These are phyloP conservation scores for Penicillium robsamsonii DNA, from an alignment of 495 filamentous ascomycete species.

Conservation along the genomic window DNA sequence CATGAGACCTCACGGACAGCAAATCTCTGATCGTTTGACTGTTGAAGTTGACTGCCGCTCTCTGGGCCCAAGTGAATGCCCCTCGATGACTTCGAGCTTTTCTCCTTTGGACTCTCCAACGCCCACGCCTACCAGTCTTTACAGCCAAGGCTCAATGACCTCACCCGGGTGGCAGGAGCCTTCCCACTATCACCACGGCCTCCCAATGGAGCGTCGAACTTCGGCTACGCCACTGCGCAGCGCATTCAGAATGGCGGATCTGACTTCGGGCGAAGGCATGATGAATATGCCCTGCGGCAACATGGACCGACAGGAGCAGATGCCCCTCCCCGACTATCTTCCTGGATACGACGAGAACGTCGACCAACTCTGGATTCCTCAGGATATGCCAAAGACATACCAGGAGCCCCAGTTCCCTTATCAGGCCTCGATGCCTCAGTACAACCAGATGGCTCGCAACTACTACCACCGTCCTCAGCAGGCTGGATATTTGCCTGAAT, in stretches of 20 bases:
- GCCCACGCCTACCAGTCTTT: constrained; percentile 45
- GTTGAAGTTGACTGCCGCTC: constrained; percentile 46
- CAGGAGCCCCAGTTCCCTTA: constrained; percentile 37
- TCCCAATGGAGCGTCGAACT: constrained; percentile 35
- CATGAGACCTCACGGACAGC: constrained; percentile 42
- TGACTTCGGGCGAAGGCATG: constrained; percentile 37
- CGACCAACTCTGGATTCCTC: constrained; percentile 44
- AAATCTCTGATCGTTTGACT: constrained; percentile 42
- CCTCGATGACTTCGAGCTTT: constrained; percentile 47
- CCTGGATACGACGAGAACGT: constrained; percentile 45
- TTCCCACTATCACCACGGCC: constrained; percentile 30
- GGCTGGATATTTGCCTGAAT: constrained; percentile 40
- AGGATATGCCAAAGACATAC: constrained; percentile 42
- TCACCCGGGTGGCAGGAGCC: constrained; percentile 45
- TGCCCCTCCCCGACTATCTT: constrained; percentile 41
- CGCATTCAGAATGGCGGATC: constrained; percentile 39
- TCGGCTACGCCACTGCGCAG: constrained; percentile 40
- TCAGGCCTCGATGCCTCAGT: constrained; percentile 39
- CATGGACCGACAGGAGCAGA: constrained; percentile 40
- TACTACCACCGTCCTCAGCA: constrained; percentile 39
- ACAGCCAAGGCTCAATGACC: constrained; percentile 43
- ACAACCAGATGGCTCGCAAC: constrained; percentile 39
- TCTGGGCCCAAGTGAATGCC: constrained; percentile 45
- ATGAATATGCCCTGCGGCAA: constrained; percentile 36
- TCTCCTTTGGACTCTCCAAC: constrained; percentile 47